These are phyloP conservation scores for Bisporella sp. DNA, from an alignment of 2,329 filamentous ascomycete genomes.

Conservation along the genomic window DNA sequence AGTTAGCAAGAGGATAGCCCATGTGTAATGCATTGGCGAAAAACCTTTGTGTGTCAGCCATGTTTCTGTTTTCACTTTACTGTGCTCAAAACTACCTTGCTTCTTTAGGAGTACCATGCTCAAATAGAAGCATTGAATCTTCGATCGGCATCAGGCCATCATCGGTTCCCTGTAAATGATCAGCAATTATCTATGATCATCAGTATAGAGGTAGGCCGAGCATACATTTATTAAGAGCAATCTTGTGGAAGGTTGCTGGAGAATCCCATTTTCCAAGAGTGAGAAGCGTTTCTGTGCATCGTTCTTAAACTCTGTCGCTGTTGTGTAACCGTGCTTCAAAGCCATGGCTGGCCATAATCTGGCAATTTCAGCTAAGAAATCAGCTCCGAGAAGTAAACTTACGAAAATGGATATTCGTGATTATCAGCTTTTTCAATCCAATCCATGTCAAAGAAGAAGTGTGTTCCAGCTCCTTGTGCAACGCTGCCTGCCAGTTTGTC, in stretches of 20 bases:
- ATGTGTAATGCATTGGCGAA: slow-evolving; percentile 56
- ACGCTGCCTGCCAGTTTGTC: slow-evolving; percentile 45
- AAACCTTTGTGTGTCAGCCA: slow-evolving; percentile 30
- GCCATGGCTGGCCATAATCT: slow-evolving; percentile 47
- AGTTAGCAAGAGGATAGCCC: slow-evolving; percentile 58
- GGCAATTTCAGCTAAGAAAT: neutral
- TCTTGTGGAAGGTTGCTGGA: slow-evolving; percentile 47
- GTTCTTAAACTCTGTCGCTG: slow-evolving; percentile 46
- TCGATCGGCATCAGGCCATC: slow-evolving; percentile 64
- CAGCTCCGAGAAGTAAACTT: slow-evolving; percentile 16
- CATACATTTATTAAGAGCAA: slow-evolving; percentile 53
- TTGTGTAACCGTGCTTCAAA: slow-evolving; percentile 54
- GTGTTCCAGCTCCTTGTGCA: slow-evolving; percentile 56
- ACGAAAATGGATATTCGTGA: slow-evolving; percentile 59
- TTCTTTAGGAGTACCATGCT: slow-evolving; percentile 60
- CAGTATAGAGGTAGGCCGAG: neutral
- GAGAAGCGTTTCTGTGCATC: slow-evolving; percentile 55
- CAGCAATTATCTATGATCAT: neutral
- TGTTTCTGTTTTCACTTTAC: neutral
- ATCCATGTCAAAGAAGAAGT: slow-evolving; percentile 51
- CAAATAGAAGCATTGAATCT: slow-evolving; percentile 57
- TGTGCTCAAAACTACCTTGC: slow-evolving; percentile 35
- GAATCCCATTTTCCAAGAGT: slow-evolving; percentile 50
- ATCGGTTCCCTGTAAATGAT: slow-evolving; percentile 41
- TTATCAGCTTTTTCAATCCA: slow-evolving; percentile 57